Base-by-base conservation (phyloP, 108 stramenopile species). In the Stephanodiscus triporus region DNA sequence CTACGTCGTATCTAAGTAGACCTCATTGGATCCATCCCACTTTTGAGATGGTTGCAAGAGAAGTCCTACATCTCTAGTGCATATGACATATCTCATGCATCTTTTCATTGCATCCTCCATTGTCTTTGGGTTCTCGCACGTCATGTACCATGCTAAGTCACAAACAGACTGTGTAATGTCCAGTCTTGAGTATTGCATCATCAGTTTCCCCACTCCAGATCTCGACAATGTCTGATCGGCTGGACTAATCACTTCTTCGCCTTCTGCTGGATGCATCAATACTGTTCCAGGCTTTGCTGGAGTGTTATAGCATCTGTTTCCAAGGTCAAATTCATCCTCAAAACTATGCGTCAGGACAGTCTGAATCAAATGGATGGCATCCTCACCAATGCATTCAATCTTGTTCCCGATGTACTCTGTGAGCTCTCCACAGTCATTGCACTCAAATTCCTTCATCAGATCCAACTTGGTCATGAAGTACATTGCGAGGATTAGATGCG, bases 321-420 rank as follows among this genome's bases (percentile, higher is more conserved):
- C 40, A 55, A 76, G 36, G 10, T 73, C 65, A 34, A 77, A 77
- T 32, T 72, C 76, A 38, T 82, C 81, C 1, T 32, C 19, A 20
- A 82, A 66, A 11, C 71, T 80, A 38, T 86, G 82, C 4, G 83
- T 23, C 43, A 80, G 32, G 4, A 83, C 85, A 56, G 82, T 82
- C 73, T 83, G 85, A 36, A 82, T 77, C 13, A 83, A 16, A 38
- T 72, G 72, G 37, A 83, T 26, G 17, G 9, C 38, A 0, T 36
- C 42, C 16, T 53, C 17, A 14, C 34, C 30, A 20, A 61, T 51
- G 6, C 9, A 67, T 13, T 78, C 69, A 19, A 83, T 70, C 24
- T 81, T 76, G 53, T 71, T 69, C 5, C 85, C 82, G 11, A 86
- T 79, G 56, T 86, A 83, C 50, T 83, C 81, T 4, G 37, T 70